Evolutionary conservation across 108 stramenopile genomes (phyloP).

Genomic region (Skeletonema potamos): DNA sequence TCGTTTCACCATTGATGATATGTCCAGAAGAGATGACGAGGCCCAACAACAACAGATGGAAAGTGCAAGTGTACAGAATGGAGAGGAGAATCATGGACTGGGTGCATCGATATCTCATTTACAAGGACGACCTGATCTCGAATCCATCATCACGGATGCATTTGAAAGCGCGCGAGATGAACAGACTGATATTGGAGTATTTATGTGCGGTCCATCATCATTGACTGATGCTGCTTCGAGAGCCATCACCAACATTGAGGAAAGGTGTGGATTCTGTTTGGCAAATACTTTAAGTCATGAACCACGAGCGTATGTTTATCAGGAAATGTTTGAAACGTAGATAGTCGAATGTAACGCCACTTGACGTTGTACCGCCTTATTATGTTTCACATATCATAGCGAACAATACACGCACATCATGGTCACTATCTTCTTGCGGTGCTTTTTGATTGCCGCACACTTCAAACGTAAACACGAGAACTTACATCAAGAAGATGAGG

Average conservation of each 20-base stretch:
- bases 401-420: too few species aligned
- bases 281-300: neutral
- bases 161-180: neutral
- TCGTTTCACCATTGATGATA: neutral
- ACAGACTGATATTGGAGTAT: conserved; percentile 22
- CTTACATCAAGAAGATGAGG: too few species aligned
- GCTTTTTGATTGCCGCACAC: too few species aligned
- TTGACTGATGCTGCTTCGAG: conserved; percentile 23
- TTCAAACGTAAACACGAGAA: too few species aligned
- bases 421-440: too few species aligned
- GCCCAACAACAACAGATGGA: too few species aligned
- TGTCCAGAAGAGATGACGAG: neutral
- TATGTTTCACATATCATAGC: too few species aligned
- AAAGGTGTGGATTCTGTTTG: neutral
- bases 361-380: too few species aligned
- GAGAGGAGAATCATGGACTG: neutral
- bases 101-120: conserved; percentile 2
- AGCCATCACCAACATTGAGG: conserved; percentile 18
- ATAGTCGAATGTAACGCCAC: too few species aligned
- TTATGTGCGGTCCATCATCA: conserved; percentile 42
- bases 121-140: conserved; percentile 13
- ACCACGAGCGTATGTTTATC: conserved; percentile 6
- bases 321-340: conserved; percentile 24
- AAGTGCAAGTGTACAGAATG: neutral
- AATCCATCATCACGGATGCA: neutral